Evolutionary conservation across 805 yeast species (phyloP), one percentile per base, ranked within the genome.

Genomic region (Zygosaccharomyces bailii): DNA sequence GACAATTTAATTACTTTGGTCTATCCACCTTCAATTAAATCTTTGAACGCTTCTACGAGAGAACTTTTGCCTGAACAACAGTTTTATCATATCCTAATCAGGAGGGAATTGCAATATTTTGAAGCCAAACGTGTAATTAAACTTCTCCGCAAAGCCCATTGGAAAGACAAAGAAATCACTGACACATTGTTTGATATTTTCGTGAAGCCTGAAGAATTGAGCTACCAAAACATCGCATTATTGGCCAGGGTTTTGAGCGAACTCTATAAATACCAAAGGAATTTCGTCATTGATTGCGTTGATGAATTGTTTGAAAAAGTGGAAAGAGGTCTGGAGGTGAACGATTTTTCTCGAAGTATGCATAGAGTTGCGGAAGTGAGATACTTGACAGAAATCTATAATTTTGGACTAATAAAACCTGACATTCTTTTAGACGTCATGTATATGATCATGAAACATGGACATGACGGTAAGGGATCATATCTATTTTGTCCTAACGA

Each of bases 271-370:
- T 60, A 66, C 18, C 67, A 74, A 42, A 66, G 70, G 13, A 57
- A 65, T 11, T 67, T 84, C 44, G 63, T 68, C 9, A 62, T 74
- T 2, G 56, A 56, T 18, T 74, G 79, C 1, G 64, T 86, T 39
- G 96, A 90, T 60, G 68, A 75, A 11, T 43, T 83, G 2, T 51
- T 84, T 11, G 96, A 89, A 56, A 70, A 72, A n/a, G 71, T 85
- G 11, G 69, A 73, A 7, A 55, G 79, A 19, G 93, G 88, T 0
- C 63, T 88, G 47, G 96, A 88, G 55, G 52, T 69, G 4, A 78
- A 81, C 49, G 78, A 79, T 52, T 83, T 76, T 55, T 70, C 78
- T 43, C 61, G 66, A 40, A 83, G 82, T 53, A 73, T 89, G 57
- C 65, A 66, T 10, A 68, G 95, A 45, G 61, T 85, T 46, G 73